Evolutionary conservation across 2,329 filamentous ascomycete genomes (phyloP).

Genomic region (Claviceps purpurea): DNA sequence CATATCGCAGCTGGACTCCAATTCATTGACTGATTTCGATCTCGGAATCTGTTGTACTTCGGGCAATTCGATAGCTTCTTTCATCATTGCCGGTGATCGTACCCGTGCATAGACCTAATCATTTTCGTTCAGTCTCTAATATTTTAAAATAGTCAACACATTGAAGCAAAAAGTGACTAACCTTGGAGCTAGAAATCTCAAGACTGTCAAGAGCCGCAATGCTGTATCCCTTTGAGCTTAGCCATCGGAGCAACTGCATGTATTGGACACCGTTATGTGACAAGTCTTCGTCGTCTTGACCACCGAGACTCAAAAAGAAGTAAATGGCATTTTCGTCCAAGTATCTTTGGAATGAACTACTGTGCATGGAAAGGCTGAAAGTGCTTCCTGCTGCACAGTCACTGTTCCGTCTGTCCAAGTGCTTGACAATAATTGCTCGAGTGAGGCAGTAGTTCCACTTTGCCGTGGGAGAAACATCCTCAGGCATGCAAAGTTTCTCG

Average conservation of each 20-base stretch:
- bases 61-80: neutral
- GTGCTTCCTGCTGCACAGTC: slow-evolving; percentile 9
- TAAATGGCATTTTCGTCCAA: slow-evolving; percentile 40
- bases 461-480: slow-evolving; percentile 4
- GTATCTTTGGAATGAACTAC: slow-evolving; percentile 40
- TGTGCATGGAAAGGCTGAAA: slow-evolving; percentile 20
- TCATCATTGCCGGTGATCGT: neutral
- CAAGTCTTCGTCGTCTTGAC: neutral
- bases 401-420: slow-evolving; percentile 29
- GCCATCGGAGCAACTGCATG: neutral
- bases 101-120: neutral
- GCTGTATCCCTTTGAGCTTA: slow-evolving; percentile 40
- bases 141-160: neutral
- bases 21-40: neutral
- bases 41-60: neutral
- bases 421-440: slow-evolving; percentile 49
- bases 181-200: slow-evolving; percentile 29
- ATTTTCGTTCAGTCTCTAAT: neutral
- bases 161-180: neutral
- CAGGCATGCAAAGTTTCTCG: slow-evolving; percentile 41
- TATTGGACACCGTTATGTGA: neutral
- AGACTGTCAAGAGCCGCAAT: slow-evolving; percentile 51
- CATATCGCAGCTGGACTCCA: neutral
- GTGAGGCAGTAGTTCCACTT: slow-evolving; percentile 45
- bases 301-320: slow-evolving; percentile 45